Evolutionary conservation across 306 rosid species (phyloP).

Genomic region (Rubus parviflorus): DNA sequence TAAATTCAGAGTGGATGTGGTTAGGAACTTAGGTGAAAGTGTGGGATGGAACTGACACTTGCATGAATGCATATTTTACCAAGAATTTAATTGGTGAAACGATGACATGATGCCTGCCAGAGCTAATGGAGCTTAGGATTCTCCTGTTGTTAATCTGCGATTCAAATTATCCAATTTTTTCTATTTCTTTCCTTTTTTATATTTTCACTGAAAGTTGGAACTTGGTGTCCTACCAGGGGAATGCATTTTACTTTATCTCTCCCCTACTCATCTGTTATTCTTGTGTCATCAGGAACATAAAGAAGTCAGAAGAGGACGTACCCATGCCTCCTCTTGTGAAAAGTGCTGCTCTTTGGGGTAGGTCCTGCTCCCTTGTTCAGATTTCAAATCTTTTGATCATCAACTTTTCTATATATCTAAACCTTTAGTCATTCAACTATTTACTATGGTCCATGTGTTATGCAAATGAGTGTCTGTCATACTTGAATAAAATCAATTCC

Average conservation of each 20-base stretch:
- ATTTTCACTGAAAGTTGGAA: neutral
- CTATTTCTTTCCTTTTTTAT: neutral
- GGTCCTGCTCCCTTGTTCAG: neutral
- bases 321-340: slow-evolving; percentile 90
- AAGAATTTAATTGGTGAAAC: neutral
- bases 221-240: neutral
- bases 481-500: neutral
- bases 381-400: neutral
- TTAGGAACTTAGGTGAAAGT: neutral
- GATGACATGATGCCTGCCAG: neutral
- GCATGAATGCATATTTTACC: slow-evolving; percentile 5
- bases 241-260: neutral
- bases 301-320: slow-evolving; percentile 80
- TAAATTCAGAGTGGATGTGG: neutral
- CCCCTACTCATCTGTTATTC: slow-evolving; percentile 14
- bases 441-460: neutral
- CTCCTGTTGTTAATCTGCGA: neutral
- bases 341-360: slow-evolving; percentile 74
- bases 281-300: slow-evolving; percentile 61
- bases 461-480: neutral
- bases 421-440: neutral
- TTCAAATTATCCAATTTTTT: slow-evolving; percentile 1
- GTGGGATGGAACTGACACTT: neutral
- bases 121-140: neutral
- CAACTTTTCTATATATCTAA: neutral